Conservation (phyloP, 192 early-diverging fungal species). For the Coemansia sp. region DNA sequence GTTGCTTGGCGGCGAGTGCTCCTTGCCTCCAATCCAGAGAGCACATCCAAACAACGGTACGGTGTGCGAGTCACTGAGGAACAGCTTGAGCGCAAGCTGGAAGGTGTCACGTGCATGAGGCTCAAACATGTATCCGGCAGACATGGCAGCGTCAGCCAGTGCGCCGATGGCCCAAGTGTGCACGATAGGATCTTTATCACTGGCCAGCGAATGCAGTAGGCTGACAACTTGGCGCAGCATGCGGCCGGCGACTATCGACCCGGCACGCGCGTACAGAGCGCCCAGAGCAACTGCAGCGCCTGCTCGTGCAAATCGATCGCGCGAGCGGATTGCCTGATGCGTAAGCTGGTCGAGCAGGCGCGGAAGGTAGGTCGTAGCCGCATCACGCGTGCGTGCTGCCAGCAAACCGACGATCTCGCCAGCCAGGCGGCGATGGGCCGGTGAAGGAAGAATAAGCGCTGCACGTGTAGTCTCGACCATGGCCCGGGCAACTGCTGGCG, state of each 20-base stretch:
- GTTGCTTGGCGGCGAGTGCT: constrained; percentile 14
- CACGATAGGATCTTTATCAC: constrained; percentile 90
- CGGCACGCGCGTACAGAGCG: constrained; percentile 82
- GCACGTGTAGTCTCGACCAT: constrained; percentile 41
- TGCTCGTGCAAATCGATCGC: constrained; percentile 91
- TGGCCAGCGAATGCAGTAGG: constrained; percentile 83
- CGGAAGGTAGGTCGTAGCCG: constrained; percentile 31
- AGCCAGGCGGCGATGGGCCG: constrained; percentile 68
- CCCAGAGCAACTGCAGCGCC: constrained; percentile 91
- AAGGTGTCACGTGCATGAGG: constrained; percentile 86
- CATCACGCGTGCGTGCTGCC: constrained; percentile 45
- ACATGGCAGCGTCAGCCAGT: constrained; percentile 78
- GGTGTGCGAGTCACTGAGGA: constrained; percentile 86
- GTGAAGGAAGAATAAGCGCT: constrained; percentile 65
- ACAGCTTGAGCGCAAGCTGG: constrained; percentile 81
- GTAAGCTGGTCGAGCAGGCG: constrained; percentile 42
- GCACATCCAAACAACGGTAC: constrained; percentile 35
- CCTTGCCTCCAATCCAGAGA: constrained; percentile 38
- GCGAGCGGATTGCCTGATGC: constrained; percentile 76
- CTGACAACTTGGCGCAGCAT: constrained; percentile 88
- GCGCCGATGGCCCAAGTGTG: constrained; percentile 91
- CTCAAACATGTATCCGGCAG: constrained; percentile 89
- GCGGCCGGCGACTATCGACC: constrained; percentile 78
- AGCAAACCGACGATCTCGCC: constrained; percentile 82
- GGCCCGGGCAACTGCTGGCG: constrained; percentile 22